These are phyloP conservation scores for Pyrus hybrid DNA, from an alignment of 331 rosid species.

Conservation along the genomic window DNA sequence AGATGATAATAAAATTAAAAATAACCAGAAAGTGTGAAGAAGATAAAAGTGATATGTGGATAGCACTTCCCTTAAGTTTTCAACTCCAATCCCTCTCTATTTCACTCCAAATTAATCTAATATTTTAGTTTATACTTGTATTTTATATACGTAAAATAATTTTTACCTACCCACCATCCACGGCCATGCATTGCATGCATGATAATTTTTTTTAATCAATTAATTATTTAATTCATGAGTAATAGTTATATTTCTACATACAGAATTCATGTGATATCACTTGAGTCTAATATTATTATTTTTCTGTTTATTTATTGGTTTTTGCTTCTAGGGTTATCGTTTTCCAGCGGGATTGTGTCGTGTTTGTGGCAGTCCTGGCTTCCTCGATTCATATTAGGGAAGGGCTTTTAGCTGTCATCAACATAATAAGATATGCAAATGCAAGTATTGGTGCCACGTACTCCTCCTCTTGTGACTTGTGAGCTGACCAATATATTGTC, in stretches of 20 bases:
- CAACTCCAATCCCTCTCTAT: not conserved
- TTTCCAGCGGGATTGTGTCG: slow-evolving; percentile 40
- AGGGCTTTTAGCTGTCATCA: slow-evolving; percentile 38
- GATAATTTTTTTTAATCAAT: not conserved
- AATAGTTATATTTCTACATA: not conserved
- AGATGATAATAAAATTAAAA: too few relatives aligned
- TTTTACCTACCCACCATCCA: not conserved
- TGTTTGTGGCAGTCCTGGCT: slow-evolving; percentile 13
- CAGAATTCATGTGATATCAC: not conserved
- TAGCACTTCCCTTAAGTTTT: not conserved
- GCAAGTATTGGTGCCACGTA: slow-evolving; percentile 45
- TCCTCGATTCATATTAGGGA: slow-evolving; percentile 34
- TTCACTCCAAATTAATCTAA: not conserved
- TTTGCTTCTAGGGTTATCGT: slow-evolving; percentile 11
- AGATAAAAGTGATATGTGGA: too few relatives aligned
- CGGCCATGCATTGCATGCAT: not conserved
- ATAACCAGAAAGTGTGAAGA: too few relatives aligned
- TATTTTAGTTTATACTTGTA: not conserved
- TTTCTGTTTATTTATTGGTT: not conserved
- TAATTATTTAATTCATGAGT: not conserved
- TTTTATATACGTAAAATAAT: not conserved
- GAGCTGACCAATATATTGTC: not conserved
- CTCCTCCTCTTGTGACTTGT: not conserved
- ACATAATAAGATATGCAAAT: not conserved
- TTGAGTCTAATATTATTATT: not conserved